phyloP scores from a whole-genome alignment of 2,329 filamentous ascomycete species.

The Xylariomycetidae sp. region DNA sequence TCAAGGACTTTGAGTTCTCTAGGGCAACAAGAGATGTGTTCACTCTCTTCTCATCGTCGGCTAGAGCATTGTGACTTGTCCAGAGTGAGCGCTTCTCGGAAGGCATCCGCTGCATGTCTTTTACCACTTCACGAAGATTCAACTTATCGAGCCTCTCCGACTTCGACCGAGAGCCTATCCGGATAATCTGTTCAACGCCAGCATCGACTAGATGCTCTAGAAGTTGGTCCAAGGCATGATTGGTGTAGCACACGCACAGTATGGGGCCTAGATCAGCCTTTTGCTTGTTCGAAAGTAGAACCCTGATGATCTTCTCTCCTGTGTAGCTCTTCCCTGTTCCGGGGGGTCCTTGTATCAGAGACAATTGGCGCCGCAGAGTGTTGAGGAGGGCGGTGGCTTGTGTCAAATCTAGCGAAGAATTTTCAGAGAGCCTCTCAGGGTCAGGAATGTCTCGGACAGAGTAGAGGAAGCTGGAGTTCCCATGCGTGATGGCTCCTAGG shows the following conservation, averaged over 20 bases:
- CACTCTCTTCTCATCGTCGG: constrained; percentile 2
- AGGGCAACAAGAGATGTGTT: constrained; percentile 7
- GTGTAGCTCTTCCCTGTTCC: constrained; percentile 64
- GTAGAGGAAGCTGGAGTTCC: constrained; percentile 14
- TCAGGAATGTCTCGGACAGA: constrained; percentile 13
- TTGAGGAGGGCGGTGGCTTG: constrained; percentile 47
- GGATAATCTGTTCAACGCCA: constrained; percentile 45
- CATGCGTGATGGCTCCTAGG: constrained; percentile 27
- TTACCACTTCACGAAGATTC: constrained; percentile 40
- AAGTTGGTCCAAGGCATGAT: constrained; percentile 48
- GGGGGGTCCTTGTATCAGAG: constrained; percentile 63
- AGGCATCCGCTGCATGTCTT: constrained; percentile 29
- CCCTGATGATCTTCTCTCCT: constrained; percentile 53
- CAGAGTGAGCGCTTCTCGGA: constrained; percentile 29
- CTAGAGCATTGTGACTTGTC: constrained; percentile 14
- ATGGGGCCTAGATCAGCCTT: constrained; percentile 40
- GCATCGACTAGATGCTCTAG: constrained; percentile 52
- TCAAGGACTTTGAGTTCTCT: constrained; percentile 8
- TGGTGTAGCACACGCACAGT: constrained; percentile 46
- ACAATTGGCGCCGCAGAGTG: constrained; percentile 45
- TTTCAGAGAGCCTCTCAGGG: constrained; percentile 19
- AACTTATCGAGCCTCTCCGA: constrained; percentile 42
- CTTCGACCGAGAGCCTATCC: constrained; percentile 55
- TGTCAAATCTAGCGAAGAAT: constrained; percentile 44
- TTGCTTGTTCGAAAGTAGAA: constrained; percentile 39